Percentiles rank a stretch among this genome's conserved stretches.
phyloP scores from a whole-genome alignment of 495 filamentous ascomycete genomes.

The Hypoxylon rickii region DNA sequence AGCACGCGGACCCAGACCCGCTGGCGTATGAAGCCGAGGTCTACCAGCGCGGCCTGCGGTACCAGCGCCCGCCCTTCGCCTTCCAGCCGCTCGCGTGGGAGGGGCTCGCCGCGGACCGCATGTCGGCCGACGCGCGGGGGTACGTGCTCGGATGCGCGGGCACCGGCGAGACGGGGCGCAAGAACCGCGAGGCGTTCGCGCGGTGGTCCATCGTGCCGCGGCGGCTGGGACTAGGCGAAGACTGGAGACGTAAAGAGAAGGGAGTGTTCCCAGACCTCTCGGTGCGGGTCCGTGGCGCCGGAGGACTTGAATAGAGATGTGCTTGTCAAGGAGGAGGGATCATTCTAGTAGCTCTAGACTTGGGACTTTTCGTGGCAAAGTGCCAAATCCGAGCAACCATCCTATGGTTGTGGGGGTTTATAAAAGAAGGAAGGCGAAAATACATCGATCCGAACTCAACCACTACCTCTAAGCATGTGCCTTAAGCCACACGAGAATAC shows the following conservation, averaged over 20 bases:
- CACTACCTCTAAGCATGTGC: no score
- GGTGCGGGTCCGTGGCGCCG: background rate
- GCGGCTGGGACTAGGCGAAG: conserved; percentile 28
- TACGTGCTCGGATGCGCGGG: conserved; percentile 49
- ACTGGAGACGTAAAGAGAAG: conserved; percentile 5
- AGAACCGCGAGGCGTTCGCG: conserved; percentile 48
- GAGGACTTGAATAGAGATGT: conserved; percentile 2
- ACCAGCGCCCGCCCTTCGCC: conserved; percentile 40
- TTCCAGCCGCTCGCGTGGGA: conserved; percentile 46
- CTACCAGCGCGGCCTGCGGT: conserved; percentile 41
- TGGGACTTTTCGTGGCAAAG: background rate
- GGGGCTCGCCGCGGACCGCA: conserved; percentile 32
- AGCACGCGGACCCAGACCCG: conserved; percentile 12
- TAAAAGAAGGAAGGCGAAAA: no score
- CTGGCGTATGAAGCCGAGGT: conserved; percentile 39
- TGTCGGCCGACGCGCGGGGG: conserved; percentile 42
- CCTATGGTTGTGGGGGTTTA: no score
- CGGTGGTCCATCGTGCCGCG: conserved; percentile 46
- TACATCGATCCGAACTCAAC: no score
- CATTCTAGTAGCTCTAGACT: conserved; percentile 7
- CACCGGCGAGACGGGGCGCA: conserved; percentile 40
- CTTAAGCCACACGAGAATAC: no score
- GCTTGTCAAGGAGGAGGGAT: conserved; percentile 17
- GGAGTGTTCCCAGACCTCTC: conserved; percentile 11
- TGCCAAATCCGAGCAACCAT: no score